phyloP scores from a whole-genome alignment of 371 early-diverging fungal species.

The Parasitella parasitica region DNA sequence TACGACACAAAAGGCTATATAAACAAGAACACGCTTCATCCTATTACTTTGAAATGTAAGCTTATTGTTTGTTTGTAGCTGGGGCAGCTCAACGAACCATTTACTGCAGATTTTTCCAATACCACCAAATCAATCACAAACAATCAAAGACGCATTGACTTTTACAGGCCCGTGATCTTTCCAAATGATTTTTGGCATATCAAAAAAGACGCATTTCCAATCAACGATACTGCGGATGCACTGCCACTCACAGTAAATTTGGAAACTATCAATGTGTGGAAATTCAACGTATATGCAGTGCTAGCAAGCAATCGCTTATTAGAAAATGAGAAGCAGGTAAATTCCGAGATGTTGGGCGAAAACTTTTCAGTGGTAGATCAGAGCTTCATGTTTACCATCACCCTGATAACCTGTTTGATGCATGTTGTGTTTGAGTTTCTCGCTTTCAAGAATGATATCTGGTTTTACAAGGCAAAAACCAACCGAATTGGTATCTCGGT shows the following conservation, averaged over 20 bases:
- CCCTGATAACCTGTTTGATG: slow-evolving; percentile 77
- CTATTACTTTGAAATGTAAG: slow-evolving; percentile 52
- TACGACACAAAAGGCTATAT: slow-evolving; percentile 42
- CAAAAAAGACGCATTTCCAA: slow-evolving; percentile 63
- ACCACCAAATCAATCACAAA: slow-evolving; percentile 32
- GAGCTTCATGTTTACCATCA: slow-evolving; percentile 85
- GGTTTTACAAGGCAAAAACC: slow-evolving; percentile 87
- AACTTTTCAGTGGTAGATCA: slow-evolving; percentile 61
- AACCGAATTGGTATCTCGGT: slow-evolving; percentile 85
- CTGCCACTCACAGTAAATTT: slow-evolving; percentile 70
- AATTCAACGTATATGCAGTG: slow-evolving; percentile 67
- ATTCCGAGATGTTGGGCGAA: slow-evolving; percentile 59
- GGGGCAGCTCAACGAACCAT: too few relatives aligned
- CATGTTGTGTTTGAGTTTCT: slow-evolving; percentile 91
- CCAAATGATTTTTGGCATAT: slow-evolving; percentile 90
- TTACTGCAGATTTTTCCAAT: slow-evolving; percentile 47
- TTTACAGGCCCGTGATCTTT: slow-evolving; percentile 72
- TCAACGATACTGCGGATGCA: slow-evolving; percentile 66
- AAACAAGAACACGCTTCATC: slow-evolving; percentile 53
- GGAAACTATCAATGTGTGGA: slow-evolving; percentile 72
- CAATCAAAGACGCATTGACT: slow-evolving; percentile 37
- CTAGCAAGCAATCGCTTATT: slow-evolving; percentile 42
- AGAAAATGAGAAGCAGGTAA: slow-evolving; percentile 65
- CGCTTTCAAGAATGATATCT: slow-evolving; percentile 94
- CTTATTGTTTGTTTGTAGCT: too few relatives aligned